Base-by-base conservation (phyloP, 208 protist species). In the Leishmania lainsoni region DNA sequence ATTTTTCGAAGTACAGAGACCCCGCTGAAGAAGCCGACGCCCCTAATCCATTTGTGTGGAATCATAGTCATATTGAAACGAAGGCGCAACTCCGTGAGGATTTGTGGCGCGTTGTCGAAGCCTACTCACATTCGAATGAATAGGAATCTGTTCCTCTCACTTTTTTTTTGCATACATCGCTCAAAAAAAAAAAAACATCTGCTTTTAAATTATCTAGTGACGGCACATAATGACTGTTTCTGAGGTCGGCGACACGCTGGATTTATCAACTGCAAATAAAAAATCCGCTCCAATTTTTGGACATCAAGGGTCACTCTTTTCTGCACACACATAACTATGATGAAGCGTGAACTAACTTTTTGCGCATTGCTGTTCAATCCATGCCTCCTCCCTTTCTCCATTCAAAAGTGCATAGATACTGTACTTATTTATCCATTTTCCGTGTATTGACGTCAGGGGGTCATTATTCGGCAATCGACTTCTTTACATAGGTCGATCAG, bases 1-100 rank as follows among this genome's bases (percentile, higher is more conserved):
- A 98, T 83, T 98, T 99, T 91, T 54, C 76, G 3, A 93, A 94
- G 66, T 99, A 98, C 89, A 89, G 95, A 45, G 89, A 98, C 72
- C 81, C 93, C 29, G 86, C 81, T 17, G 89, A 94, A 20, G 98
- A 99, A 77, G 88, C 92, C 20, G 86, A 51, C 4, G 89, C 92
- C 14, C 81, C 87, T 35, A 68, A 93, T 26, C 92, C 91, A 29
- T 95, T 94, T 88, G 90, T 96, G 16, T 95, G 92, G 91, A 88
- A 86, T 49, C 91, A 97, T 70, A 87, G 75, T 49, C 84, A 90
- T 49, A 88, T 92, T n/a, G 83, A 87, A n/a, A 93, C 91, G 10
- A 54, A 81, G 8, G 91, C 92, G 66, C 85, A 89, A n/a, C 90
- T 97, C 69, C 86, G 94, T 49, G 90, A 96, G 20, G 87, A 92